Evolutionary conservation across 2,329 filamentous ascomycete species (phyloP), one percentile per base, ranked within the genome.

Genomic region (Alternaria viburni): DNA sequence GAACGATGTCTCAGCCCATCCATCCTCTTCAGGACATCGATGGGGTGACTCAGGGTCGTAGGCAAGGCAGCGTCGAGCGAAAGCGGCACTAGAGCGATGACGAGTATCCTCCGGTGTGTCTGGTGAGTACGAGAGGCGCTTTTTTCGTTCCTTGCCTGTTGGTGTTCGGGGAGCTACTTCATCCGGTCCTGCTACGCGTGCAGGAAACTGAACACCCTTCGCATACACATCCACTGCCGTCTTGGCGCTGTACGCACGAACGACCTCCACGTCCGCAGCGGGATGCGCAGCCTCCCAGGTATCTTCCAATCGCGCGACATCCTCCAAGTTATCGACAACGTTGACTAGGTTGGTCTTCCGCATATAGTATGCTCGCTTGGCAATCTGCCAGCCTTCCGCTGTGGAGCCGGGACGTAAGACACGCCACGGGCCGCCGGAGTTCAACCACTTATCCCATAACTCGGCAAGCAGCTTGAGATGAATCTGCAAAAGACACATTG

Each of bases 381-480:
- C 6, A 7, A 3, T 11, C 8, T 47, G 21, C 3, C 10, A 41
- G 23, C 28, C 15, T 3, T 54, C 26, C 5, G 4, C 43, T 9
- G 41, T 19, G 17, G 10, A 13, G 21, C 47, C 59, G 26, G 17
- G 10, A 17, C 28, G 59, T 9, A 54, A 15, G 15, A 23, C 17
- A 6, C 60, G 60, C 65, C 67, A 69, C 1, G 69, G 66, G 9
- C 63, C 69, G 5, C 67, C 67, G 1, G 58, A 6, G 2, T 60
- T 44, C 1, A n/a, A 2, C 65, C 65, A 71, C 13, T 54, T 61
- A 0, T 44, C 25, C 25, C 45, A 47, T 1, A 71, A 4, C 21
- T 44, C 56, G 3, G 4, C 32, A 13, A 68, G 26, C 12, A 69
- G 44, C n/a, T 44, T 23, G 9, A 64, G 51, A 44, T 69, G 67